Base-by-base conservation (phyloP, 2,329 filamentous ascomycete genomes). In the Phoma herbarum region DNA sequence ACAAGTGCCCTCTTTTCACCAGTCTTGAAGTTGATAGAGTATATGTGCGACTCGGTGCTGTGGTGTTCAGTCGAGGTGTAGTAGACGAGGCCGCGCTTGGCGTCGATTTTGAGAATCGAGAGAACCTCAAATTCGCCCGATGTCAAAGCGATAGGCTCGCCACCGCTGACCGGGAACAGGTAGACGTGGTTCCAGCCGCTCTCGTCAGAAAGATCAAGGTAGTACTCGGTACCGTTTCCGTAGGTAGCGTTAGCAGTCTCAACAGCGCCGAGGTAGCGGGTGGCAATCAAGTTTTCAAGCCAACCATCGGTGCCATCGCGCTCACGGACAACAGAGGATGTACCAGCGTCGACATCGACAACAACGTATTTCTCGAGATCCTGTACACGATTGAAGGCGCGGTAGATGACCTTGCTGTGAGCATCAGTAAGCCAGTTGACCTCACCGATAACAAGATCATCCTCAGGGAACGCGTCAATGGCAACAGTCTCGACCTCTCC, bases 311-410 rank as follows among this genome's bases (percentile, higher is more conserved):
- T 79, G 1, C 85, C 87, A 48, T 89, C 83, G 3, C 86, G 81
- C 70, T 87, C 80, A 8, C 85, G 84, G 14, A 85, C 78, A 0
- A 83, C 71, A 8, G 71, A 79, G 10, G 83, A 83, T 0, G 77
- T 75, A 1, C 79, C 74, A 2, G 80, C 78, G 1, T 78, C 76
- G 1, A 84, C 80, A 60, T 89, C 81, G 3, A 90, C 85, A 0
- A 85, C 75, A 1, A 90, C 82, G 14, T 88, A 78, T 60, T 87
- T 88, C 57, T 88, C 86, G 1, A 80, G 75, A 62, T 90, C 87
- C 67, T 91, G 88, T 0, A 90, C 86, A 4, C 88, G 85, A 72
- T 90, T 90, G 77, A 85, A 90, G 0, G 85, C 85, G 12, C 87
- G 84, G 74, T 89, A 88, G 35, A 89, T 80, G 37, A 91, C 79